A percentile compares a stretch with the other conserved stretches of the same genome.
Conservation (phyloP, 1,139 yeast genomes). For the Debaryomyces sp. region DNA sequence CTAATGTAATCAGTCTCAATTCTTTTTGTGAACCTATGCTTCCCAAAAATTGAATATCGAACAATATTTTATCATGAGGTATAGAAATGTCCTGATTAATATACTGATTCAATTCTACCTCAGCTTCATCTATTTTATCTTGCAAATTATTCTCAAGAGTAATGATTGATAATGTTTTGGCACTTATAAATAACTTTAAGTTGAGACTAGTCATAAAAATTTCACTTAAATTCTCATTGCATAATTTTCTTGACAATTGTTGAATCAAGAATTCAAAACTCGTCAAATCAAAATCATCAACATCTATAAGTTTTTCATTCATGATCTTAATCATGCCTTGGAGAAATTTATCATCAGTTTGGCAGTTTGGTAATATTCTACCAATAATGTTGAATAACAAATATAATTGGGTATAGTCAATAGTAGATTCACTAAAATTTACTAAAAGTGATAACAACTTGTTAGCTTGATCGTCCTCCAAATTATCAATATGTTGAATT, state of each 20-base stretch:
- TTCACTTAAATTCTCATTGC: conserved; percentile 15
- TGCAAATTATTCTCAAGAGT: conserved; percentile 33
- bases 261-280: conserved; percentile 11
- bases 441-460: not conserved
- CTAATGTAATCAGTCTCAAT: conserved; percentile 26
- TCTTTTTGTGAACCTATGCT: conserved; percentile 40
- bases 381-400: conserved; percentile 11
- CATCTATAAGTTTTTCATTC: conserved; percentile 11
- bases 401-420: conserved; percentile 6
- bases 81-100: conserved; percentile 22
- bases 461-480: conserved; percentile 3
- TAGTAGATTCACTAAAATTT: not conserved
- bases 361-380: conserved; percentile 6
- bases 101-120: conserved; percentile 29
- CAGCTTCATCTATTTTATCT: conserved; percentile 30
- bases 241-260: conserved; percentile 7
- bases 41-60: conserved; percentile 48
- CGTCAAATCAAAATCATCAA: conserved; percentile 12
- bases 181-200: conserved; percentile 24
- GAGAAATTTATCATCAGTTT: conserved; percentile 11
- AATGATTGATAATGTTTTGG: conserved; percentile 46
- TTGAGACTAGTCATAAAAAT: conserved; percentile 17
- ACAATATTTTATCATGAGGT: conserved; percentile 22
- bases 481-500: not conserved
- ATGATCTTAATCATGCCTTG: conserved; percentile 9